A percentile compares a stretch with the other conserved stretches of the same genome.
These are phyloP conservation scores for Punctularia strigosozonata DNA, from an alignment of 768 basidiomycete genomes.

Conservation along the genomic window DNA sequence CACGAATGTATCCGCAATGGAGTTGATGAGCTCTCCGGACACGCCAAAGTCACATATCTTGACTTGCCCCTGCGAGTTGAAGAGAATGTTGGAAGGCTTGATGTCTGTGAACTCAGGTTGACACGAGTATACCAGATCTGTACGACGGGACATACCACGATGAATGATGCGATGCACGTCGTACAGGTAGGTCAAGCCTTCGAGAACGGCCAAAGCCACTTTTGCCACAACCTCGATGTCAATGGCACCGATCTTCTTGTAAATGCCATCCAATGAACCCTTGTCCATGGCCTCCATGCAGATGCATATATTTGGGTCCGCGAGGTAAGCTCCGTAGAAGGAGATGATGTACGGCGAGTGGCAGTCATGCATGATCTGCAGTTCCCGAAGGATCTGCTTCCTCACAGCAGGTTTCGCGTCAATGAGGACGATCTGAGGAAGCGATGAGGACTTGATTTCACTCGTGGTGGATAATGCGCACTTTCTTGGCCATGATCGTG, in stretches of 20 bases:
- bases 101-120: conserved; percentile 55
- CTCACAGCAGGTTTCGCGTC: conserved; percentile 93
- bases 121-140: neutral
- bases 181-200: conserved; percentile 93
- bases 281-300: conserved; percentile 98
- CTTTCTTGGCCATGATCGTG: conserved; percentile 98
- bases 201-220: conserved; percentile 90
- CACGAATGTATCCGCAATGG: conserved; percentile 97
- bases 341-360: conserved; percentile 89
- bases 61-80: conserved; percentile 89
- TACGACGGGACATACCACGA: conserved; percentile 61
- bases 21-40: conserved; percentile 97
- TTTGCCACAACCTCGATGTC: conserved; percentile 87
- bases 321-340: conserved; percentile 93
- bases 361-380: conserved; percentile 99
- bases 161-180: conserved; percentile 97
- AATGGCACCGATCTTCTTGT: conserved; percentile 91
- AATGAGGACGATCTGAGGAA: conserved; percentile 77
- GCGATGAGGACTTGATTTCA: conserved; percentile 3
- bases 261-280: conserved; percentile 87
- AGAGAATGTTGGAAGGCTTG: conserved; percentile 97
- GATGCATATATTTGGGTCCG: conserved; percentile 97
- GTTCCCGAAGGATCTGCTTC: conserved; percentile 94
- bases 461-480: conserved; percentile 20
- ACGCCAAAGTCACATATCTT: conserved; percentile 99